Percentiles rank a stretch among this genome's conserved stretches.
phyloP scores from a whole-genome alignment of 805 yeast species.

The Yamadazyma akitaensis region DNA sequence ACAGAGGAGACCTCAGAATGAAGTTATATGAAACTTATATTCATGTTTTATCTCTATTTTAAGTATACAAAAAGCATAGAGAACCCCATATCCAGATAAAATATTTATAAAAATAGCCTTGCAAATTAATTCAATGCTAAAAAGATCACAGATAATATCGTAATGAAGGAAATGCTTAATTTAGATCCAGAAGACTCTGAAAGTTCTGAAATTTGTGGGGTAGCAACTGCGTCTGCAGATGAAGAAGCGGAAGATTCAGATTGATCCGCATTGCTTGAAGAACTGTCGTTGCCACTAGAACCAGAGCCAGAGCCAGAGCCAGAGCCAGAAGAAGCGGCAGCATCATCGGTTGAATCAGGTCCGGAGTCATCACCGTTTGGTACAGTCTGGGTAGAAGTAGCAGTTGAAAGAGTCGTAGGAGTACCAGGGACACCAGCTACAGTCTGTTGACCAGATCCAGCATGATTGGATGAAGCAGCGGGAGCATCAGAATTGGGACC shows the following conservation, averaged over 20 bases:
- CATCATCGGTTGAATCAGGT: slow-evolving; percentile 1
- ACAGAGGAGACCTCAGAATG: too few relatives aligned
- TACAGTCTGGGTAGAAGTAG: neutral
- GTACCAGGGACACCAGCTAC: slow-evolving; percentile 2
- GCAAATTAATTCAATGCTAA: too few relatives aligned
- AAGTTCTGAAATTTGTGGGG: slow-evolving; percentile 6
- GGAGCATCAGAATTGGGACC: neutral
- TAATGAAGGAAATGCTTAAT: slow-evolving; percentile 6
- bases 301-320: slow-evolving; percentile 4
- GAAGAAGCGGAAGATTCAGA: neutral
- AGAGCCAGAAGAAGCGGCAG: slow-evolving; percentile 3
- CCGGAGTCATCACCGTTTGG: neutral
- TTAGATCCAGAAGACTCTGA: slow-evolving; percentile 9
- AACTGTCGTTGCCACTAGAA: neutral
- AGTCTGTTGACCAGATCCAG: slow-evolving; percentile 1
- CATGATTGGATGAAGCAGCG: neutral
- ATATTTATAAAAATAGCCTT: too few relatives aligned
- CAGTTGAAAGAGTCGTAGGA: slow-evolving; percentile 4
- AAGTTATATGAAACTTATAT: too few relatives aligned
- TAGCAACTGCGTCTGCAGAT: neutral
- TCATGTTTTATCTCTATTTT: too few relatives aligned
- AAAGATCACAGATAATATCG: neutral
- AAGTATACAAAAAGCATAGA: too few relatives aligned
- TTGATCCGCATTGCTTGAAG: neutral
- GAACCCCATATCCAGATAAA: too few relatives aligned